phyloP scores from a whole-genome alignment of 2,329 filamentous ascomycete genomes.

The Xenoacremonium recifei region DNA sequence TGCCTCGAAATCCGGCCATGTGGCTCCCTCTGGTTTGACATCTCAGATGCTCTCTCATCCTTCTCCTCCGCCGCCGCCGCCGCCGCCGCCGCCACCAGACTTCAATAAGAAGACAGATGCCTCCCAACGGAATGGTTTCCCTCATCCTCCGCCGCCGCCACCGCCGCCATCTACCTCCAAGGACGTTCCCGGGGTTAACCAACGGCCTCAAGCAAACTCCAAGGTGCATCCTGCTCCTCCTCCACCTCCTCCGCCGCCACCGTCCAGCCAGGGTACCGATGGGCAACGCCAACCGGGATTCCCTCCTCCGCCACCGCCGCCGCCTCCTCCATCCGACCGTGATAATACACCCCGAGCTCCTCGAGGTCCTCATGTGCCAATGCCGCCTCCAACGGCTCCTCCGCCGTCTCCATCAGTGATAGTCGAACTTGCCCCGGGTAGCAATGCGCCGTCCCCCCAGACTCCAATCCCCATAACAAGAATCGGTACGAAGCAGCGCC shows the following conservation, averaged over 20 bases:
- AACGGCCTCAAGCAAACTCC: neutral
- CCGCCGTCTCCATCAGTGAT: neutral
- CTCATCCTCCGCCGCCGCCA: neutral
- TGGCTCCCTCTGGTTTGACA: slow-evolving; percentile 10
- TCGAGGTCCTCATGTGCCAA: too few species aligned
- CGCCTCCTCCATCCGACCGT: too few species aligned
- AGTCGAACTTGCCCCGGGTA: neutral
- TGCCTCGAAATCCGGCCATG: slow-evolving; percentile 10
- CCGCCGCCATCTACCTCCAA: neutral
- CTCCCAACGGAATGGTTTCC: neutral
- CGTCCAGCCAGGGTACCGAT: slow-evolving; percentile 6
- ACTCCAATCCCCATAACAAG: neutral
- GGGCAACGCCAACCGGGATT: too few species aligned
- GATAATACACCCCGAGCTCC: too few species aligned
- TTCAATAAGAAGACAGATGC: neutral
- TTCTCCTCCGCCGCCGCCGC: slow-evolving; percentile 5
- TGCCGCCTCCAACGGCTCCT: slow-evolving; percentile 2
- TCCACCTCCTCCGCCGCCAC: slow-evolving; percentile 1
- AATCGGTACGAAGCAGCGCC: neutral
- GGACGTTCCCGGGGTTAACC: slow-evolving; percentile 1
- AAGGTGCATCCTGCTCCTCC: neutral
- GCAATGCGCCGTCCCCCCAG: neutral
- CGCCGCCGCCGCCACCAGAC: slow-evolving; percentile 11
- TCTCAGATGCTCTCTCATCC: slow-evolving; percentile 11
- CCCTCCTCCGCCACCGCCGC: slow-evolving; percentile 7